Evolutionary conservation across 2,329 filamentous ascomycete genomes (phyloP), one percentile per base, ranked within the genome.

Genomic region (Colletotrichum lindemuthianum): DNA sequence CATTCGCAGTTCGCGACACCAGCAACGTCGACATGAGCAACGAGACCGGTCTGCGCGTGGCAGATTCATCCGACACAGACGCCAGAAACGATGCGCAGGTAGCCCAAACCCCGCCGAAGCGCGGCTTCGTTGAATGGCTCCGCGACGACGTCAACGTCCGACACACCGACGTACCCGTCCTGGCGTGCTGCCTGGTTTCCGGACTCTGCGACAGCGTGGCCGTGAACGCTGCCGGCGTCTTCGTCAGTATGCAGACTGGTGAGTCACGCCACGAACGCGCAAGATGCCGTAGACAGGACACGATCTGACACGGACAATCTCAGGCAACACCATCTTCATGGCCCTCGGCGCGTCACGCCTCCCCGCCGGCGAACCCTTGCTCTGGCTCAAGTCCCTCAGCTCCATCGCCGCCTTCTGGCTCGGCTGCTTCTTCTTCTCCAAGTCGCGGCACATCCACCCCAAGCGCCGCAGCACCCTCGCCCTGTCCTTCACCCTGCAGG

Each of bases 281-380:
- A 0, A 34, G 2, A n/a, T n/a, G 4, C 16, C 36, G 11, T 16
- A 5, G 13, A 3, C 37, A 24, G 24, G 24, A 24, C 24, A 24
- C 24, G 24, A 24, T 24, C 60, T 60, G 7, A 64, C 24, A 8
- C 40, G 9, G 13, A 11, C 6, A 8, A 3, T 15, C 43, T 10
- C 44, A 76, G 86, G 86, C 43, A 89, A 89, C 74, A 89, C 87
- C 9, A 83, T 89, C 69, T 88, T 89, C 75, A 79, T 89, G 43
- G 86, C 84, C 15, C 83, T 89, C 24, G 86, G 86, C 59, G 82
- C 85, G 11, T 82, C 85, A 3, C 74, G 75, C 36, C 84, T 86
- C 50, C 85, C 84, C 3, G 72, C 78, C 16, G 77, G 77, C 63
- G 76, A 84, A 63, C 83, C 84, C 4, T 78, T 78, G 59, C 85